A percentile compares a stretch with the other conserved stretches of the same genome.
Conservation (phyloP, 768 basidiomycete species). For the Crepidotus variabilis region DNA sequence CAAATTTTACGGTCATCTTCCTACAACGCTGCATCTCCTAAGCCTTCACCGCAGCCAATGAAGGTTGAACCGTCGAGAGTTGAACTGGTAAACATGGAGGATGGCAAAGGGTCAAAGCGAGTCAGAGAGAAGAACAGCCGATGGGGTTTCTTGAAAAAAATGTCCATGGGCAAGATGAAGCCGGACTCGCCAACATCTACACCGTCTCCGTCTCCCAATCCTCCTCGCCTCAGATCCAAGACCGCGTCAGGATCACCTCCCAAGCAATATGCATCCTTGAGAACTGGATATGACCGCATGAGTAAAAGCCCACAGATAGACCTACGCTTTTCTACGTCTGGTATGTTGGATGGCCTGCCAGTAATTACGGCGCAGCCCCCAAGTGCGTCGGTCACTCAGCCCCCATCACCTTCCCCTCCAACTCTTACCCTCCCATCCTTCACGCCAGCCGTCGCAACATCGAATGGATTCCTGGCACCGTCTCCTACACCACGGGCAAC, state of each 20-base stretch:
- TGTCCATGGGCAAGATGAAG: constrained; percentile 95
- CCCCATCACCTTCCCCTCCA: constrained; percentile 9
- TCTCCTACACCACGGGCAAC: constrained; percentile 44
- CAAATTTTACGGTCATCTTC: constrained; percentile 14
- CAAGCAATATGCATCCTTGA: constrained; percentile 5
- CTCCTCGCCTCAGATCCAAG: constrained; percentile 18
- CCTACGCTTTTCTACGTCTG: constrained; percentile 69
- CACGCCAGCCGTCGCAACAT: constrained; percentile 16
- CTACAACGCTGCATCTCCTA: constrained; percentile 11
- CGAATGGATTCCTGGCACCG: constrained; percentile 36
- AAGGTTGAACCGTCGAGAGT: neutral
- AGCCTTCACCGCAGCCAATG: constrained; percentile 2
- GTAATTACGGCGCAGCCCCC: constrained; percentile 25
- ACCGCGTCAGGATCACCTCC: constrained; percentile 21
- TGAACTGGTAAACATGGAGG: constrained; percentile 9
- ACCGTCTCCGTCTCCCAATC: constrained; percentile 27
- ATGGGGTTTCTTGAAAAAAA: constrained; percentile 97
- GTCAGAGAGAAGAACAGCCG: constrained; percentile 64
- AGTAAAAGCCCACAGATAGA: constrained; percentile 59
- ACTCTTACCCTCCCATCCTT: constrained; percentile 24
- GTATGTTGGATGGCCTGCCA: constrained; percentile 50
- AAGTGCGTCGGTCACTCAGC: constrained; percentile 13
- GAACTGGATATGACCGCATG: constrained; percentile 27
- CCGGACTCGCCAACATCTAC: constrained; percentile 51
- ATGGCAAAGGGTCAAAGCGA: constrained; percentile 2